Base-by-base conservation (phyloP, 805 yeast genomes). In the Komagataella pseudopastoris region DNA sequence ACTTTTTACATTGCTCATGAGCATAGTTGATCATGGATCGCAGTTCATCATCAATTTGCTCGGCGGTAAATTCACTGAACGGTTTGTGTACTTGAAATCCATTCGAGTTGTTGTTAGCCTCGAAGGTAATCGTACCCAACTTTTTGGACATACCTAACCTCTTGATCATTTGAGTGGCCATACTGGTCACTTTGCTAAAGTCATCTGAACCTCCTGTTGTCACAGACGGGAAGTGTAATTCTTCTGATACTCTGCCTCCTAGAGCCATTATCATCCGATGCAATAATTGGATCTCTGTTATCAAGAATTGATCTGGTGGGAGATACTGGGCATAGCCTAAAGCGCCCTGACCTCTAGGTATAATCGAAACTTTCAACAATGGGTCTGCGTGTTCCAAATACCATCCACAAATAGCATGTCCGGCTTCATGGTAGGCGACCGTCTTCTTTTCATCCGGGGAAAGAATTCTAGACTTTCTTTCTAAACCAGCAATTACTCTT, bases 341-440 rank as follows among this genome's bases (percentile, higher is more conserved):
- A 12, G 96, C 96, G 50, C 96, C 96, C 66, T 85, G 87, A 20
- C 96, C 96, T 66, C 96, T 80, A 52, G 97, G 97, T 55, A 89
- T 87, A 58, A 89, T 89, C 18, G 95, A 85, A n/a, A 89, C 96
- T 67, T 89, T 89, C 53, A 90, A 77, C 54, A 89, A 71, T 6
- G 97, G 97, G 64, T 89, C 96, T 8, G 97, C 96, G 69, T 71
- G 81, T 68, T 81, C 78, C 62, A 89, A 73, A 63, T 72, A 88
- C 97, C 96, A 90, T 20, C 96, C 97, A 68, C 96, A 86, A 49
- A 89, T 84, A 3, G 97, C 97, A 65, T 89, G 97, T 0, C 97
- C 97, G 1, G 97, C 97, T 69, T 89, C 97, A 66, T 89, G 97
- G 63, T 86, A 89, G 0, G 96, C 96, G 49, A 89, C 96, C 36